Percentiles rank a stretch among this genome's conserved stretches.
Conservation (phyloP, 768 basidiomycete species). For the Kwoniella dendrophila region DNA sequence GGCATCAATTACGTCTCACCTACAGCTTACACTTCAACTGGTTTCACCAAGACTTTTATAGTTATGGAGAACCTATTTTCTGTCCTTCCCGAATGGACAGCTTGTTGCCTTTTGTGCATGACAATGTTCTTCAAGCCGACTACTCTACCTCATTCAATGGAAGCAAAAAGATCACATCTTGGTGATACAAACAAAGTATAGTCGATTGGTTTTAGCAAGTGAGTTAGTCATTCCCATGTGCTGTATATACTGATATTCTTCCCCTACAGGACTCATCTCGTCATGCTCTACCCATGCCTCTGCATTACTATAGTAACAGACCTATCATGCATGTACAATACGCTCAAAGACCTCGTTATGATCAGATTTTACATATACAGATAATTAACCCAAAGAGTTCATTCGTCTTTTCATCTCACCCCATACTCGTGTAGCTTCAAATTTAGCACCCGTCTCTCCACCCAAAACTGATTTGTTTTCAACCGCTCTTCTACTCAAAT, state of each 20-base stretch:
- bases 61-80: constrained; percentile 28
- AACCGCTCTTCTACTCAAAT: background rate
- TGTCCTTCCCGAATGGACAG: constrained; percentile 32
- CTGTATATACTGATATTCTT: too few relatives aligned
- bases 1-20: constrained; percentile 27
- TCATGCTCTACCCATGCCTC: too few relatives aligned
- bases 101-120: constrained; percentile 28
- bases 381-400: too few relatives aligned
- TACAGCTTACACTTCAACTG: constrained; percentile 15
- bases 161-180: background rate
- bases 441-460: background rate
- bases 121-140: constrained; percentile 28
- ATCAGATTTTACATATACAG: too few relatives aligned
- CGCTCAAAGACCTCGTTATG: too few relatives aligned
- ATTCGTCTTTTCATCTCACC: background rate
- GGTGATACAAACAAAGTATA: too few relatives aligned
- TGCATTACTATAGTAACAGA: too few relatives aligned
- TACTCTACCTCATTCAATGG: too few relatives aligned
- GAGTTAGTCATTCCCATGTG: too few relatives aligned
- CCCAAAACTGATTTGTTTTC: background rate
- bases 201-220: too few relatives aligned
- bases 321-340: too few relatives aligned
- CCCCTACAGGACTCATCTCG: too few relatives aligned
- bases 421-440: background rate
- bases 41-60: constrained; percentile 22